Evolutionary conservation across 345 rosid species (phyloP).

Genomic region (Sisymbrium altissimum): DNA sequence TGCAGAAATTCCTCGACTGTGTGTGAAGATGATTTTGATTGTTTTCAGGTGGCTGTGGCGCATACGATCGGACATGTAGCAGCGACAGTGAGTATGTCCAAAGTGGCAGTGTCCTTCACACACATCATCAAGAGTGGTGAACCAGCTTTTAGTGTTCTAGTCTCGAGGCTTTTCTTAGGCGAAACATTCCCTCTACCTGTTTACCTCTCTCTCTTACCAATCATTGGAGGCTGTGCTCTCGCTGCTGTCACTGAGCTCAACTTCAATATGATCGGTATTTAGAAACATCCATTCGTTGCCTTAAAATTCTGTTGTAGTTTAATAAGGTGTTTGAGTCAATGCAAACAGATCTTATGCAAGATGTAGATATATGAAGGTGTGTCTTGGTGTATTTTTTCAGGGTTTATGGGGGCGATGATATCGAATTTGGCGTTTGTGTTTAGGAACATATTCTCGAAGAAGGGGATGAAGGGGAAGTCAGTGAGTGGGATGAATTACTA

Average conservation of each 20-base stretch:
- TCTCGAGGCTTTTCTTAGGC: constrained; percentile 73
- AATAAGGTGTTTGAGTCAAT: background rate
- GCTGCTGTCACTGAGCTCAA: constrained; percentile 91
- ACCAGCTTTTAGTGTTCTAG: constrained; percentile 88
- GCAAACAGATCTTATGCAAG: background rate
- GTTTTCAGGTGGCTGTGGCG: constrained; percentile 83
- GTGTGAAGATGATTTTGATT: too few species aligned
- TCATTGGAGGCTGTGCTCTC: constrained; percentile 93
- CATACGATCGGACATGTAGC: constrained; percentile 99
- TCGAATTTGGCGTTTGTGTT: constrained; percentile 93
- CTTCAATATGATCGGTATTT: constrained; percentile 82
- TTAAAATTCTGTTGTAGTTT: background rate
- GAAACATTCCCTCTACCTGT: constrained; percentile 73
- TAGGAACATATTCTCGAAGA: constrained; percentile 92
- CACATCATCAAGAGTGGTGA: constrained; percentile 97
- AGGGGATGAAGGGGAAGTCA: constrained; percentile 91
- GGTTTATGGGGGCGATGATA: constrained; percentile 99
- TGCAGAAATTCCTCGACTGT: background rate
- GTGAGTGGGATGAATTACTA: constrained; percentile 98
- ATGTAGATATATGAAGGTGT: background rate
- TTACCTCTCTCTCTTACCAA: constrained; percentile 78
- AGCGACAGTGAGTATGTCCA: constrained; percentile 96
- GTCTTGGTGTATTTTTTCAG: constrained; percentile 33
- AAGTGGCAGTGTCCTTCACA: constrained; percentile 96
- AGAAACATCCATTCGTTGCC: background rate